phyloP scores from a whole-genome alignment of 371 early-diverging fungal species.

The Apophysomyces elegans region DNA sequence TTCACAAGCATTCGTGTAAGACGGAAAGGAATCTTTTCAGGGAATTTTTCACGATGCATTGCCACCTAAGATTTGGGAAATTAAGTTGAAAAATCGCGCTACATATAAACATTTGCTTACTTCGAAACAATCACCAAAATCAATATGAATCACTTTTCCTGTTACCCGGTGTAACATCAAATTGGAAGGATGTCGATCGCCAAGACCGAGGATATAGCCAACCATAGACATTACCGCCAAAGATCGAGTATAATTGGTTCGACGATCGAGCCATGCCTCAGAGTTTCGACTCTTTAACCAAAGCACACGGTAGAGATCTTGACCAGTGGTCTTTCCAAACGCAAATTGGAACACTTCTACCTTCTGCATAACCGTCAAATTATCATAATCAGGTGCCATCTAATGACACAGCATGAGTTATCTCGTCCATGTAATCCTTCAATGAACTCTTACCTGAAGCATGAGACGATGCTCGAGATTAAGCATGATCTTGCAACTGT shows the following conservation, averaged over 20 bases:
- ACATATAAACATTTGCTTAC: slow-evolving; percentile 35
- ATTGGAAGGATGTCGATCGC: slow-evolving; percentile 98
- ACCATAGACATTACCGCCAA: slow-evolving; percentile 99
- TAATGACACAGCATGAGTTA: slow-evolving; percentile 25
- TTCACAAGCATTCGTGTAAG: slow-evolving; percentile 97
- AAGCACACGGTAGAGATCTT: slow-evolving; percentile 93
- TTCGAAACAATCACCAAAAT: slow-evolving; percentile 99
- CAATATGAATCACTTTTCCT: slow-evolving; percentile 98
- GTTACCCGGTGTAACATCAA: slow-evolving; percentile 93
- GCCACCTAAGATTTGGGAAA: slow-evolving; percentile 64
- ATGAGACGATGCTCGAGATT: slow-evolving; percentile 95
- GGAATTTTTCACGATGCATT: slow-evolving; percentile 96
- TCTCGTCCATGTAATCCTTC: neutral
- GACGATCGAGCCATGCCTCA: slow-evolving; percentile 94
- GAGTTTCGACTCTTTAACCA: slow-evolving; percentile 97
- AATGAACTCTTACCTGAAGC: slow-evolving; percentile 58
- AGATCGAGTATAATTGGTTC: slow-evolving; percentile 96
- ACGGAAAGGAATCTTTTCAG: slow-evolving; percentile 98
- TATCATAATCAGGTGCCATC: slow-evolving; percentile 96
- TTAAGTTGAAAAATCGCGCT: neutral
- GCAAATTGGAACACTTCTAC: slow-evolving; percentile 98
- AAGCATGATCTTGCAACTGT: slow-evolving; percentile 83
- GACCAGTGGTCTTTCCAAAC: slow-evolving; percentile 91
- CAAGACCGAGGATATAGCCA: slow-evolving; percentile 97
- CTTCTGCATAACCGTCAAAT: slow-evolving; percentile 90